Base-by-base conservation (phyloP, 208 protist genomes). In the Trypanosomatidae sp. region DNA sequence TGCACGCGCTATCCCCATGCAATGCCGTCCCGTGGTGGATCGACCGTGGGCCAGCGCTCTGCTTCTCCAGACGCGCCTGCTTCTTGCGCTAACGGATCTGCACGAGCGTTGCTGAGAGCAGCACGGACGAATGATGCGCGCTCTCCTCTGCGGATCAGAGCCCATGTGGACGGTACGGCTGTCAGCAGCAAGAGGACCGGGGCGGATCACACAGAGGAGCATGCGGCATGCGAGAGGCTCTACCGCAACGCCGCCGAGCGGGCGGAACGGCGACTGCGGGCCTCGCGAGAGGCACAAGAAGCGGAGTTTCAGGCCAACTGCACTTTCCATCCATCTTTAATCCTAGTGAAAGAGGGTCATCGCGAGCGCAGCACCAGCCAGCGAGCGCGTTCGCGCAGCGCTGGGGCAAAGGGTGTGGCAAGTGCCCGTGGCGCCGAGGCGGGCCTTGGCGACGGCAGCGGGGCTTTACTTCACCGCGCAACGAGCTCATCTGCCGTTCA, bases 251-350 rank as follows among this genome's bases (percentile, higher is more conserved):
- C 71, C 7, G 10, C 10, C 8, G 66, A 70, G 25, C 71, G 64
- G 30, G n/a, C 52, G 22, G 58, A 68, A 68, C 62, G 73, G 53
- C 68, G 76, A 25, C 70, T 74, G 47, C 65, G 53, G 71, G 39
- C 50, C 43, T 66, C 70, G 62, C 59, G 41, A 33, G 70, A 74
- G 28, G 30, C 69, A 36, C 43, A 69, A 30, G 80, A 77, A 64
- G 68, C 65, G 47, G 60, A 64, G 53, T 70, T 67, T 13, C 60
- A 53, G 25, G 50, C n/a, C 25, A 44, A 33, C n/a, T 84, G 80
- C 64, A 74, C 67, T 15, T 80, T 84, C 22, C 74, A 33, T 13
- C 72, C 74, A n/a, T 75, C 53, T 39, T 47, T 76, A 43, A 52
- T 46, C 4, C 4, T 55, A 46, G 39, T 56, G 13, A 30, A n/a